These are phyloP conservation scores for Heracleum sosnowskyi DNA, from an alignment of 129 eudicot species.

Conservation along the genomic window DNA sequence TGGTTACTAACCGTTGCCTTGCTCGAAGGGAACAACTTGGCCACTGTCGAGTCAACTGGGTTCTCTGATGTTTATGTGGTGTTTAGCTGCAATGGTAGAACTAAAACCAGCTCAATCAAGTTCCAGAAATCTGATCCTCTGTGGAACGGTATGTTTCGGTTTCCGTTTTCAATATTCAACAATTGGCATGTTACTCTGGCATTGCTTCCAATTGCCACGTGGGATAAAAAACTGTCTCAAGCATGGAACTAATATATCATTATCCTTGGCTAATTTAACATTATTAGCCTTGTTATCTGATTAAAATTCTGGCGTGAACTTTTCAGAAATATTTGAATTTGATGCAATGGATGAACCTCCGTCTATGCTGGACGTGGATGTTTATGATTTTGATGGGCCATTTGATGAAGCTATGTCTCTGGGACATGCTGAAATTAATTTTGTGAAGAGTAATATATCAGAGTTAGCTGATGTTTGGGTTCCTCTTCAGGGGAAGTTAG, in stretches of 20 bases:
- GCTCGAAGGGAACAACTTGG: constrained; percentile 76
- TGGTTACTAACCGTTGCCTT: constrained; percentile 97
- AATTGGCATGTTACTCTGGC: neutral
- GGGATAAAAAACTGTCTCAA: neutral
- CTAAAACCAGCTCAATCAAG: constrained; percentile 90
- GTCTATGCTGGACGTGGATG: constrained; percentile 76
- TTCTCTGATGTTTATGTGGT: constrained; percentile 93
- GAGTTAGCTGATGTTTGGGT: constrained; percentile 81
- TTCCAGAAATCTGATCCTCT: constrained; percentile 89
- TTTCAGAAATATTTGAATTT: constrained; percentile 94
- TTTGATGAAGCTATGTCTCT: constrained; percentile 86
- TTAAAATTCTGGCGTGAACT: neutral
- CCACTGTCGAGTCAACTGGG: constrained; percentile 72
- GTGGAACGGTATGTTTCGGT: constrained; percentile 64
- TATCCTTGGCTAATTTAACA: too few species aligned
- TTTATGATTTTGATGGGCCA: constrained; percentile 97
- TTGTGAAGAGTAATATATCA: constrained; percentile 72
- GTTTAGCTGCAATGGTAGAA: constrained; percentile 85
- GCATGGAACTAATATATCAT: neutral
- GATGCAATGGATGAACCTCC: constrained; percentile 99
- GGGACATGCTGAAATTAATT: constrained; percentile 80
- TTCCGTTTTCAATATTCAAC: neutral
- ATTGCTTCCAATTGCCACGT: neutral
- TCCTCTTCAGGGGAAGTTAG: constrained; percentile 91
- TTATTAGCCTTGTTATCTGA: constrained; percentile 2